Evolutionary conservation across 345 rosid species (phyloP).

Genomic region (Citrus mangshanensis): DNA sequence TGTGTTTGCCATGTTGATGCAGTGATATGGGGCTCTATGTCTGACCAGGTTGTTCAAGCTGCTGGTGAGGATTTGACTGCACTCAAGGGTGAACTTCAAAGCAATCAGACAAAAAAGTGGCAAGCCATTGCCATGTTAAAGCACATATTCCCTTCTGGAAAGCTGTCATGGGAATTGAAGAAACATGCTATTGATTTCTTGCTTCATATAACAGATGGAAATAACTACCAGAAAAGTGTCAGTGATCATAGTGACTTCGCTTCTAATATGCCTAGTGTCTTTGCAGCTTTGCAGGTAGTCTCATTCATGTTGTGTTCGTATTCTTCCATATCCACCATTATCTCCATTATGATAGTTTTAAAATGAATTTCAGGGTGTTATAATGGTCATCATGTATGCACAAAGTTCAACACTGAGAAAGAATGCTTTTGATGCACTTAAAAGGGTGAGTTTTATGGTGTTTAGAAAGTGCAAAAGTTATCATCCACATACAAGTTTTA

Average conservation of each 20-base stretch:
- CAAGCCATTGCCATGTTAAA: constrained; percentile 73
- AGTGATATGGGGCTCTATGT: constrained; percentile 66
- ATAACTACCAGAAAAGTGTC: constrained; percentile 25
- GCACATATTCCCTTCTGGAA: constrained; percentile 50
- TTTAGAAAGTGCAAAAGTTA: background rate
- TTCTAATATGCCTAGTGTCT: constrained; percentile 51
- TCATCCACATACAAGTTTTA: background rate
- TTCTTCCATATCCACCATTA: background rate
- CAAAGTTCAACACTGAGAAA: constrained; percentile 54
- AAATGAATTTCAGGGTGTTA: constrained; percentile 50
- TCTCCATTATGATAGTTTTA: constrained; percentile 12
- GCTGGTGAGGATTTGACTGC: constrained; percentile 39
- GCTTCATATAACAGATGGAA: constrained; percentile 54
- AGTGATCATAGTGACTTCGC: constrained; percentile 48
- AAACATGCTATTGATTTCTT: constrained; percentile 60
- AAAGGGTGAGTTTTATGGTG: constrained; percentile 48
- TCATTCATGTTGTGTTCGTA: constrained; percentile 11
- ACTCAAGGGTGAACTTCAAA: constrained; percentile 52
- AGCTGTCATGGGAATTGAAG: constrained; percentile 69
- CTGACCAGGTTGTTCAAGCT: constrained; percentile 45
- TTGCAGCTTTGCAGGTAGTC: constrained; percentile 65
- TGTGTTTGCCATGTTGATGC: constrained; percentile 26
- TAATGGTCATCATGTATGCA: constrained; percentile 49
- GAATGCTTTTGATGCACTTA: constrained; percentile 68
- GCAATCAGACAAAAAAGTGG: constrained; percentile 63